phyloP scores from a whole-genome alignment of 2,329 filamentous ascomycete genomes.

The Trichoderma asperellum region DNA sequence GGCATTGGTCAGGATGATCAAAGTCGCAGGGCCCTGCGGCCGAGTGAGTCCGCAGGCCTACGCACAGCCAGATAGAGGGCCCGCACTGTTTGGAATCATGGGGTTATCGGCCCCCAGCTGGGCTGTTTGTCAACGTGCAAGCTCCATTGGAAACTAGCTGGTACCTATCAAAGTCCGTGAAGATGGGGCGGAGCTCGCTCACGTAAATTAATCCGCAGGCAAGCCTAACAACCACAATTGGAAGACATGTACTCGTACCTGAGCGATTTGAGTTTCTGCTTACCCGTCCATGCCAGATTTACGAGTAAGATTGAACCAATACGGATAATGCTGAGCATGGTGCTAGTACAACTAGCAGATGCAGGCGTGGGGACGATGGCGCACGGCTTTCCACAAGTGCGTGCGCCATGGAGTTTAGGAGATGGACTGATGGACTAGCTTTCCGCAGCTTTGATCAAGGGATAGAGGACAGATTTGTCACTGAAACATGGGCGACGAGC shows the following conservation, averaged over 20 bases:
- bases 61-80: background rate
- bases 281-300: background rate
- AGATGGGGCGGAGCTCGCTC: background rate
- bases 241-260: background rate
- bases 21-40: background rate
- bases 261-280: background rate
- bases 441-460: background rate
- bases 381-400: background rate
- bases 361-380: background rate
- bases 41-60: background rate
- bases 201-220: constrained; percentile 8
- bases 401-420: background rate
- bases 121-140: constrained; percentile 24
- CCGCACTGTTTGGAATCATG: constrained; percentile 23
- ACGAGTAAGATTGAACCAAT: background rate
- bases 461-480: constrained; percentile 21
- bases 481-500: constrained; percentile 21
- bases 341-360: background rate
- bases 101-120: background rate
- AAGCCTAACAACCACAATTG: background rate
- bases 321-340: background rate
- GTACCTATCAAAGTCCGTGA: background rate
- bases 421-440: background rate
- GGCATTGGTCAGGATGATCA: constrained; percentile 14
- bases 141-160: constrained; percentile 20